phyloP scores from a whole-genome alignment of 176 grass and related monocot genomes.

The Pontederia crassipes region DNA sequence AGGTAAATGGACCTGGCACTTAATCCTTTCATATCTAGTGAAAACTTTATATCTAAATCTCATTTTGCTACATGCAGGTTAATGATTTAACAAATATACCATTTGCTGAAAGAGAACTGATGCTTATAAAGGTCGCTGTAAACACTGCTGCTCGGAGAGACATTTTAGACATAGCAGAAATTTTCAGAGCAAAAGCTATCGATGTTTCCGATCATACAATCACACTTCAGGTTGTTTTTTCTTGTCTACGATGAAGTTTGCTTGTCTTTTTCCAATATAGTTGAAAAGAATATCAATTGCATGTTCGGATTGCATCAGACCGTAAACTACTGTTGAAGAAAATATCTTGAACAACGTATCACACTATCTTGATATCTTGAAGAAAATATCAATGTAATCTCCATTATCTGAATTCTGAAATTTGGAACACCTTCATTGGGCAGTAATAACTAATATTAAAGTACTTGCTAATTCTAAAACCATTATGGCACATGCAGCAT shows the following conservation, averaged over 20 bases:
- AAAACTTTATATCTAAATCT: not conserved
- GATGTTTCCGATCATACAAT: conserved; percentile 96
- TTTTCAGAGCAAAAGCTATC: conserved; percentile 75
- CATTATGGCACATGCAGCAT: too few species aligned
- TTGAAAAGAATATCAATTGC: not conserved
- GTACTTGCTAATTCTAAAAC: too few species aligned
- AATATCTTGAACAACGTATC: too few species aligned
- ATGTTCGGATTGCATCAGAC: not conserved
- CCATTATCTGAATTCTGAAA: too few species aligned
- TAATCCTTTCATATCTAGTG: not conserved
- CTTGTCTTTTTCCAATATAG: not conserved
- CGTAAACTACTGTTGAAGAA: too few species aligned
- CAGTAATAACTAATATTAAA: too few species aligned
- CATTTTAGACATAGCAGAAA: conserved; percentile 83
- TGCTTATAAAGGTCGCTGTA: conserved; percentile 91
- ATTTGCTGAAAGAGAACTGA: conserved; percentile 90
- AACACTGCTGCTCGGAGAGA: conserved; percentile 80
- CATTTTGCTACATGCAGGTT: conserved; percentile 33
- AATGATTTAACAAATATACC: conserved; percentile 66
- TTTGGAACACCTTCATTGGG: too few species aligned
- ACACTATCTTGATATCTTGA: too few species aligned
- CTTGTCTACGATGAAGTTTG: not conserved
- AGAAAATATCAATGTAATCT: too few species aligned
- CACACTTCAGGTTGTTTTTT: conserved; percentile 59
- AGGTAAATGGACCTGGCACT: conserved; percentile 29